These are phyloP conservation scores for Mortierella sp. DNA, from an alignment of 371 early-diverging fungal species.

Conservation along the genomic window DNA sequence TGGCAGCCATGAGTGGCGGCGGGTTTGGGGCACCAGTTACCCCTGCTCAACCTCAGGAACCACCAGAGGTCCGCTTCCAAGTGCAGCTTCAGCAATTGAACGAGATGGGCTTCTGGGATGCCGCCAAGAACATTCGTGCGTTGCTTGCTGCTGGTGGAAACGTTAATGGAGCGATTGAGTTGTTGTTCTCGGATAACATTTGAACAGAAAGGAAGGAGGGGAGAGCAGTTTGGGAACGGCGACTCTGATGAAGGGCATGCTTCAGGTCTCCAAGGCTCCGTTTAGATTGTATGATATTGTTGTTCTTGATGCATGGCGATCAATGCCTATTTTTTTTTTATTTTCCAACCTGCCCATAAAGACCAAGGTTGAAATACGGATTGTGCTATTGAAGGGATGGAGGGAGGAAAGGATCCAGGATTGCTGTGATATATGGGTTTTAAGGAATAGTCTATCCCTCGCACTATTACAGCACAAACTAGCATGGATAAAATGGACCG, in stretches of 20 bases:
- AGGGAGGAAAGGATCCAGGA: too few relatives aligned
- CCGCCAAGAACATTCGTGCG: slow-evolving; percentile 89
- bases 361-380: too few relatives aligned
- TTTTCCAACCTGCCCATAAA: too few relatives aligned
- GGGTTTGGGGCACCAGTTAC: slow-evolving; percentile 55
- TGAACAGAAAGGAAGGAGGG: neutral
- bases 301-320: neutral
- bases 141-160: slow-evolving; percentile 88
- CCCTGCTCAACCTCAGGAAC: slow-evolving; percentile 61
- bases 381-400: too few relatives aligned
- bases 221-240: neutral
- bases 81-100: slow-evolving; percentile 91
- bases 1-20: slow-evolving; percentile 49
- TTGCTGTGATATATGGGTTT: too few relatives aligned
- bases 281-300: slow-evolving; percentile 1
- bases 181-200: slow-evolving; percentile 63
- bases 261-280: neutral
- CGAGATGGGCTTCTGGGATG: slow-evolving; percentile 97
- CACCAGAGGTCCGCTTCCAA: slow-evolving; percentile 92
- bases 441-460: too few relatives aligned
- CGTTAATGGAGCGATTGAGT: slow-evolving; percentile 94
- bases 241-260: slow-evolving; percentile 3
- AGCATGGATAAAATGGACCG: too few relatives aligned
- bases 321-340: too few relatives aligned
- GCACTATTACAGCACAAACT: too few relatives aligned